A percentile compares a stretch with the other conserved stretches of the same genome.
phyloP scores from a whole-genome alignment of 495 filamentous ascomycete genomes.

The Hypomontagnella submonticulosa region DNA sequence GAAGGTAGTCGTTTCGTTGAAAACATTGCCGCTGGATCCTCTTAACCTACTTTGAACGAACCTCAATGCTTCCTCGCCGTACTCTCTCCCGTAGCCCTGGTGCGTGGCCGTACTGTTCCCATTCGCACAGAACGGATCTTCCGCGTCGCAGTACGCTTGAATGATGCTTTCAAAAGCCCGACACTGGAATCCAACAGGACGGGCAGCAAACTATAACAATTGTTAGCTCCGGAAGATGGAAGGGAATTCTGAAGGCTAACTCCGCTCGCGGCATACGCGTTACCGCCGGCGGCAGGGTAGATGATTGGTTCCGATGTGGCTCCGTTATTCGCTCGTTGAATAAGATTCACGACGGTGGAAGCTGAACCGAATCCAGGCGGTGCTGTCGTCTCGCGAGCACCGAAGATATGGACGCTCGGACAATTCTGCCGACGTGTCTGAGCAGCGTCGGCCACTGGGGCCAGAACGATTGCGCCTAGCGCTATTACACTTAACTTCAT shows the following conservation, averaged over 20 bases:
- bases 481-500: constrained; percentile 25
- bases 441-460: not conserved
- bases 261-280: constrained; percentile 61
- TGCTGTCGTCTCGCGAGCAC: constrained; percentile 70
- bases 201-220: constrained; percentile 61
- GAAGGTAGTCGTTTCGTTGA: constrained; percentile 7
- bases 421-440: constrained; percentile 45
- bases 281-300: constrained; percentile 68
- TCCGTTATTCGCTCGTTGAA: constrained; percentile 60
- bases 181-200: constrained; percentile 64
- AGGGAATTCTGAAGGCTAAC: constrained; percentile 53
- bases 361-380: constrained; percentile 65
- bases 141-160: constrained; percentile 67
- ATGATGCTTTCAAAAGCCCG: constrained; percentile 61
- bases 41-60: constrained; percentile 63
- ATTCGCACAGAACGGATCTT: constrained; percentile 71
- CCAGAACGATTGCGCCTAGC: constrained; percentile 2
- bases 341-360: constrained; percentile 61
- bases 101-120: constrained; percentile 65
- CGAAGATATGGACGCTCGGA: constrained; percentile 66
- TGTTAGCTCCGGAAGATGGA: constrained; percentile 20
- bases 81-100: constrained; percentile 66
- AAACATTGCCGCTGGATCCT: not conserved
- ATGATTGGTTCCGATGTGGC: constrained; percentile 65
- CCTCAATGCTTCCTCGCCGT: constrained; percentile 61